phyloP scores from a whole-genome alignment of 176 grass and related monocot species.

The Musa schizocarpa region DNA sequence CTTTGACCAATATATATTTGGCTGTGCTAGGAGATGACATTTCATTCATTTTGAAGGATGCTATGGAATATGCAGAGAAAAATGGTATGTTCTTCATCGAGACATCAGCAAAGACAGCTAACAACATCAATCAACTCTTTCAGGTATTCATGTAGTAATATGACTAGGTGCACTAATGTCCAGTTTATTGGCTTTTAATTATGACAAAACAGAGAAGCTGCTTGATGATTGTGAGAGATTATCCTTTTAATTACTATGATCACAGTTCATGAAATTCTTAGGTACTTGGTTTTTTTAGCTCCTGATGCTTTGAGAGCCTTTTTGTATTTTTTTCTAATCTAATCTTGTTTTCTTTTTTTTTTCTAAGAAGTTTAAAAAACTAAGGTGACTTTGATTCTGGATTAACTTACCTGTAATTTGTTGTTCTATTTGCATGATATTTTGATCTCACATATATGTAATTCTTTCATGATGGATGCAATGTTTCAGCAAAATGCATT shows the following conservation, averaged over 20 bases:
- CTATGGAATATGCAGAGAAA: slow-evolving; percentile 46
- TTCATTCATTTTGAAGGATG: slow-evolving; percentile 43
- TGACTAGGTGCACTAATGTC: no score
- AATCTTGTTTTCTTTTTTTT: not conserved
- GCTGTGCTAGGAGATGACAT: not conserved
- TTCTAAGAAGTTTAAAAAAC: not conserved
- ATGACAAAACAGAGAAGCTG: no score
- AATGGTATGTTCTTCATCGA: slow-evolving; percentile 85
- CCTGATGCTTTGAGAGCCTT: not conserved
- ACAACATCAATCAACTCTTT: slow-evolving; percentile 85
- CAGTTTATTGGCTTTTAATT: no score
- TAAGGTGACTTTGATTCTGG: not conserved
- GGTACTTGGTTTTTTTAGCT: not conserved
- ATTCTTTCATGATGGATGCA: not conserved
- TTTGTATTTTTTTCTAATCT: not conserved
- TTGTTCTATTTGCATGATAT: not conserved
- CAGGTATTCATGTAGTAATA: slow-evolving; percentile 31
- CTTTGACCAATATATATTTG: slow-evolving; percentile 15
- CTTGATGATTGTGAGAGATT: no score
- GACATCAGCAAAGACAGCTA: slow-evolving; percentile 75
- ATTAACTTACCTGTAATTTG: not conserved
- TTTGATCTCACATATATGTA: not conserved
- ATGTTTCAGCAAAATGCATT: not conserved
- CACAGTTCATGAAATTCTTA: not conserved
- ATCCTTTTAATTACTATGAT: no score